Conservation (phyloP, 1,284 basidiomycete genomes). For the Ceraceosorus bombacis region DNA sequence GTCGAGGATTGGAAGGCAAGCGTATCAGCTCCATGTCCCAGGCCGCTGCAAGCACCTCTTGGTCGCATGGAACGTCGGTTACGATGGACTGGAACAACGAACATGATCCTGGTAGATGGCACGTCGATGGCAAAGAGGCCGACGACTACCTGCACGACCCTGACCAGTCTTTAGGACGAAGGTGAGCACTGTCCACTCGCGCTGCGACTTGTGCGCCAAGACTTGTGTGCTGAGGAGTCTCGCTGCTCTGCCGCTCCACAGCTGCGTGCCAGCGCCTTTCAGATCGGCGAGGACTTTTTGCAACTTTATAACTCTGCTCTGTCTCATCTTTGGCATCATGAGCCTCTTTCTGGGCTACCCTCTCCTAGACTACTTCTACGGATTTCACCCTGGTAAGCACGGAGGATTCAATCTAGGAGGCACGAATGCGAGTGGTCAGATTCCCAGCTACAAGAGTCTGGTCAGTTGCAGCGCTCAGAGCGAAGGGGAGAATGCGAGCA, state of each 20-base stretch:
- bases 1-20: too few relatives aligned
- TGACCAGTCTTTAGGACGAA: background rate
- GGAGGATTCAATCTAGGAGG: conserved; percentile 38
- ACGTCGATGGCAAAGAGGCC: conserved; percentile 19
- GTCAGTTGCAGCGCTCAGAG: background rate
- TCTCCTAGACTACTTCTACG: conserved; percentile 14
- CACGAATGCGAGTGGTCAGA: conserved; percentile 37
- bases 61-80: too few relatives aligned
- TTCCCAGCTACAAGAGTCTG: conserved; percentile 12
- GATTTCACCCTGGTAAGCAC: conserved; percentile 7
- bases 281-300: conserved; percentile 7
- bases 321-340: conserved; percentile 19
- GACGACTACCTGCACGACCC: conserved; percentile 25
- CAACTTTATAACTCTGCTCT: conserved; percentile 23
- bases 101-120: conserved; percentile 8
- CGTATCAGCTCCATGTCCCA: too few relatives aligned
- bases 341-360: conserved; percentile 30
- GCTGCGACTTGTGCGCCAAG: background rate
- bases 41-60: too few relatives aligned
- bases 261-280: background rate
- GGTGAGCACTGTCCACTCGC: too few relatives aligned
- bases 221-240: background rate
- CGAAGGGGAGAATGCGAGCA: background rate
- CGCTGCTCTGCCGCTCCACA: background rate
- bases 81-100: background rate